Percentiles rank a stretch among this genome's conserved stretches.
These are phyloP conservation scores for Globisporangium recalcitrans DNA, from an alignment of 352 stramenopile species.

Conservation along the genomic window DNA sequence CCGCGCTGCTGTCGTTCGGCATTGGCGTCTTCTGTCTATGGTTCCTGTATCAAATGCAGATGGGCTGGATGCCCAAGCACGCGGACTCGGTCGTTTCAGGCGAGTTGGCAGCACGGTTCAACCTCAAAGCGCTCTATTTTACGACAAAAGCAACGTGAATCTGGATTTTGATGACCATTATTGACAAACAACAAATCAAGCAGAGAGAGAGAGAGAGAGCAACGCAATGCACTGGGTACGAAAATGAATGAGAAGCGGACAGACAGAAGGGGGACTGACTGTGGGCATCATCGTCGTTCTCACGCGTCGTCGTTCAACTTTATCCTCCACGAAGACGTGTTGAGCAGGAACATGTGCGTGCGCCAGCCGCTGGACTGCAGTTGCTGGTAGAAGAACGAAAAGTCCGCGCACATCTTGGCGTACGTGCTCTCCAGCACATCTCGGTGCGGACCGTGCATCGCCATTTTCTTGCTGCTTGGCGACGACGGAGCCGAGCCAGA, in stretches of 20 bases:
- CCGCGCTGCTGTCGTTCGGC: neutral
- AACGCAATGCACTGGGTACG: neutral
- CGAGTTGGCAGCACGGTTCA: neutral
- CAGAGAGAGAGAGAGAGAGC: neutral
- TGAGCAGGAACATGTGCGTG: constrained; percentile 70
- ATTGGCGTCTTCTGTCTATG: neutral
- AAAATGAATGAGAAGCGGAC: neutral
- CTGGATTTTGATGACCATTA: neutral
- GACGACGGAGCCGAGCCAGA: constrained; percentile 12
- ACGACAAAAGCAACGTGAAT: neutral
- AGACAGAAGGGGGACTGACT: neutral
- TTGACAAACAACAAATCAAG: neutral
- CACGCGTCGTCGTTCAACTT: constrained; percentile 44
- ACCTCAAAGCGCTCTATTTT: neutral
- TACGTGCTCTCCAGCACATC: constrained; percentile 43
- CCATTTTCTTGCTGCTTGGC: constrained; percentile 15
- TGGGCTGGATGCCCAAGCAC: neutral
- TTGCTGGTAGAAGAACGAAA: constrained; percentile 59
- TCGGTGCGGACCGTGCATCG: neutral
- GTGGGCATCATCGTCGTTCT: neutral
- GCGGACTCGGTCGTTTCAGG: neutral
- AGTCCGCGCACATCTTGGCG: constrained; percentile 44
- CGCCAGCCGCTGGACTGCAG: constrained; percentile 59
- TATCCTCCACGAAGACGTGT: constrained; percentile 59
- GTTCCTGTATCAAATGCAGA: neutral